Conservation (phyloP, 176 grass and related monocot genomes). For the Luzula sylvatica region DNA sequence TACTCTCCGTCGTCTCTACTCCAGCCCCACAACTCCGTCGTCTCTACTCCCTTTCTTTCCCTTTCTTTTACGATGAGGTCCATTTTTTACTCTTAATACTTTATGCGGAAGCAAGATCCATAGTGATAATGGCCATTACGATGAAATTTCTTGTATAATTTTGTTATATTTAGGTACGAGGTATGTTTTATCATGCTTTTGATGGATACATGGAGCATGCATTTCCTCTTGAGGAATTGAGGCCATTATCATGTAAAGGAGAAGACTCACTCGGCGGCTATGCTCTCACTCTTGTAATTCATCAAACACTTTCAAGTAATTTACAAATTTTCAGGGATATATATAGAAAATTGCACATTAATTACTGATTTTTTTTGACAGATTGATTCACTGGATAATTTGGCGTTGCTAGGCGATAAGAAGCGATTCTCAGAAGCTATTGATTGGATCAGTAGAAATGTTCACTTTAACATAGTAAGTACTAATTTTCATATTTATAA, state of each 20-base stretch:
- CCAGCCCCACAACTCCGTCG: no score
- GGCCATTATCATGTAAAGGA: conserved; percentile 85
- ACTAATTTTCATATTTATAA: neutral
- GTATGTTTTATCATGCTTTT: conserved; percentile 99
- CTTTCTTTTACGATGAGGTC: no score
- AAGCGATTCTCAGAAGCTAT: conserved; percentile 65
- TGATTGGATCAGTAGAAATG: conserved; percentile 89
- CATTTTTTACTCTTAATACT: no score
- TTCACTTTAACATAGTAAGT: conserved; percentile 94
- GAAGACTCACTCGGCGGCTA: conserved; percentile 96
- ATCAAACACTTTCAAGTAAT: no score
- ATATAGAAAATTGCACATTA: no score
- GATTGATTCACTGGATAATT: conserved; percentile 93
- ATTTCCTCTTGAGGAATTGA: conserved; percentile 91
- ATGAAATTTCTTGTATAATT: no score
- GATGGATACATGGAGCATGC: conserved; percentile 92
- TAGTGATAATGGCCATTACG: no score
- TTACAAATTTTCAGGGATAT: neutral
- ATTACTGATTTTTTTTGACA: no score
- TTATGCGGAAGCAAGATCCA: no score
- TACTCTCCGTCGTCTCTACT: no score
- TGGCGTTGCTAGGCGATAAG: conserved; percentile 77
- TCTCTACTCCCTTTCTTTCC: no score
- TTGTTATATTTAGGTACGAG: conserved; percentile 47
- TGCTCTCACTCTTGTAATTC: conserved; percentile 88